Evolutionary conservation across 1,284 basidiomycete species (phyloP), one percentile per base, ranked within the genome.

Genomic region (Exobasidium rhododendri): DNA sequence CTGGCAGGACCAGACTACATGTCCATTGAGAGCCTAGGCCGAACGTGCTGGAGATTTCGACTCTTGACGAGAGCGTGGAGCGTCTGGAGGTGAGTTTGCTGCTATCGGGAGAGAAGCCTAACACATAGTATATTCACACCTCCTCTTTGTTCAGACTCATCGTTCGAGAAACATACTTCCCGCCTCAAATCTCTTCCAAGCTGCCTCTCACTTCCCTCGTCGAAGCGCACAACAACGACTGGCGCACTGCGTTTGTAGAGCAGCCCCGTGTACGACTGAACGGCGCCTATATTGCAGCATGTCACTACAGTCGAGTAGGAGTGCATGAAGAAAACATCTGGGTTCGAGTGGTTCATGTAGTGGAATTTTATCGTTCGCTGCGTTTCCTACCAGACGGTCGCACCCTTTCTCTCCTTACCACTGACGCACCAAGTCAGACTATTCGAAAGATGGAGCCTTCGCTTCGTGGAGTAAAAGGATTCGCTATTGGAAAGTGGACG

Each of bases 311-410:
- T 4, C 69, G 75, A 10, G 70, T 69, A 2, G 77, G 76, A 24
- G 58, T 73, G 45, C 62, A 62, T 3, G 73, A 72, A 29, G 75
- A 79, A 45, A 70, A 67, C 31, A 68, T 70, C 2, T 79, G 77
- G 77, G 68, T 79, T 45, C 66, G 66, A 22, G 77, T 78, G 24
- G 61, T 78, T 32, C 77, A 78, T 64, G 65, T 72, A 13, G 76
- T 79, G 45, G 69, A 77, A 45, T 92, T 92, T 80, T 89, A 91
- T 71, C 87, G 91, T 45, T 82, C 81, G 72, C 88, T 92, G 44
- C 89, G 93, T 7, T 96, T 97, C 83, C 89, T 90, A 65, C 87
- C 91, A 0, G 87, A 92, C 70, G 93, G 93, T 1, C 85, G 86
- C 69, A 91, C 93, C 3, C 84, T 97, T 2, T 92, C 90, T 24